These are phyloP conservation scores for Coniella lustricola DNA, from an alignment of 2,329 filamentous ascomycete species.

Conservation along the genomic window DNA sequence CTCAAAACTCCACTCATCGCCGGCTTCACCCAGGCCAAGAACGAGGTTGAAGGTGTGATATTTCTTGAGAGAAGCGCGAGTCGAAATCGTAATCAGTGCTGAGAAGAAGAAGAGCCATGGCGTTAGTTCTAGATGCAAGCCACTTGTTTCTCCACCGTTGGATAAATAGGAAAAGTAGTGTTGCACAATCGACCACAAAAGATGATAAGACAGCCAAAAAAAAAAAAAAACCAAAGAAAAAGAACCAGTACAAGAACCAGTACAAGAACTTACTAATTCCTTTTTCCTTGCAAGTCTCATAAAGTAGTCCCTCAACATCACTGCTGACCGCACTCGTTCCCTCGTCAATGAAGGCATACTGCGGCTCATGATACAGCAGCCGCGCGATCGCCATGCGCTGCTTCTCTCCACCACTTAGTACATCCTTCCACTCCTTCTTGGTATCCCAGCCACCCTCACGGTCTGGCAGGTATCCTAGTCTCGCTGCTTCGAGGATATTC, in stretches of 20 bases:
- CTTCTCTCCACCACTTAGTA: conserved; percentile 95
- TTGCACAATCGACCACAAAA: too few species aligned
- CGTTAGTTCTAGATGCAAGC: too few species aligned
- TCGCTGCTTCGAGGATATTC: conserved; percentile 72
- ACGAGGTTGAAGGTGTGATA: conserved; percentile 91
- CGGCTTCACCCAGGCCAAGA: conserved; percentile 71
- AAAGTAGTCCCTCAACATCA: conserved; percentile 89
- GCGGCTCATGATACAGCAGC: conserved; percentile 87
- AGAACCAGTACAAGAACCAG: background rate
- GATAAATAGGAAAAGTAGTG: too few species aligned
- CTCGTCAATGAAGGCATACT: conserved; percentile 92
- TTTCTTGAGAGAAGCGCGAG: conserved; percentile 86
- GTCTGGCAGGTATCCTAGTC: conserved; percentile 80
- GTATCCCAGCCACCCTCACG: conserved; percentile 96
- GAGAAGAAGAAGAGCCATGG: background rate
- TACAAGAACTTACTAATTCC: conserved; percentile 71
- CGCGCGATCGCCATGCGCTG: conserved; percentile 89
- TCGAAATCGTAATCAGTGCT: conserved; percentile 93
- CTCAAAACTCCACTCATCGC: conserved; percentile 88
- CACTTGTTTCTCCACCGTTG: too few species aligned
- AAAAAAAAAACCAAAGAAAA: background rate
- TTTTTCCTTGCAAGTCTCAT: conserved; percentile 85
- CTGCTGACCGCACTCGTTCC: conserved; percentile 90
- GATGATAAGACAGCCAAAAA: background rate
- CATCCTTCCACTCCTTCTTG: conserved; percentile 96